A percentile compares a stretch with the other conserved stretches of the same genome.
phyloP scores from a whole-genome alignment of 2,329 filamentous ascomycete species.

The Ophiostoma australiae region DNA sequence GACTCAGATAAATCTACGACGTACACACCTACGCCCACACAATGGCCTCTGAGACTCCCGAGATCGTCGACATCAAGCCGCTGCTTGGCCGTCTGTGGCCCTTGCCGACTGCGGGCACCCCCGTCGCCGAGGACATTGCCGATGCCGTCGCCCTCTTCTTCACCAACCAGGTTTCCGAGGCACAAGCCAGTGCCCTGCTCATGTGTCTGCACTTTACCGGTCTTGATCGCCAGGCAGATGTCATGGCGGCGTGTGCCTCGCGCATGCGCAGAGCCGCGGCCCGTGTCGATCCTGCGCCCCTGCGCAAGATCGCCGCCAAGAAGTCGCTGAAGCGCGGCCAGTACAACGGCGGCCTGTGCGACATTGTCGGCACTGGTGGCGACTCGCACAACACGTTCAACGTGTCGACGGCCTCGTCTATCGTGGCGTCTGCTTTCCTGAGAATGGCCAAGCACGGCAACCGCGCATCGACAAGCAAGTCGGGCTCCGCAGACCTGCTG shows the following conservation, averaged over 20 bases:
- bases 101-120: slow-evolving; percentile 36
- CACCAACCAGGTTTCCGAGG: slow-evolving; percentile 79
- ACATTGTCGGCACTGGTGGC: slow-evolving; percentile 96
- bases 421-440: slow-evolving; percentile 78
- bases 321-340: slow-evolving; percentile 61
- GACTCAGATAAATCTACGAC: background rate
- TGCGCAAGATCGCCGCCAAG: slow-evolving; percentile 57
- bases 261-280: slow-evolving; percentile 79
- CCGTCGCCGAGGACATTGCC: slow-evolving; percentile 70
- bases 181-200: slow-evolving; percentile 79
- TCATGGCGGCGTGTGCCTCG: slow-evolving; percentile 77
- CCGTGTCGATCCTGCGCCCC: slow-evolving; percentile 59
- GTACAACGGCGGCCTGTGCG: slow-evolving; percentile 81
- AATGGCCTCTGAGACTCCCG: slow-evolving; percentile 20
- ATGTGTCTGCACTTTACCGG: slow-evolving; percentile 90
- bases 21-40: background rate
- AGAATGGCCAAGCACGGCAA: slow-evolving; percentile 94
- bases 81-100: slow-evolving; percentile 71
- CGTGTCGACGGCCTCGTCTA: slow-evolving; percentile 90
- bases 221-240: slow-evolving; percentile 75
- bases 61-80: slow-evolving; percentile 58
- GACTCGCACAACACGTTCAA: slow-evolving; percentile 98
- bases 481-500: slow-evolving; percentile 88
- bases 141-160: slow-evolving; percentile 89
- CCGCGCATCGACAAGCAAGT: slow-evolving; percentile 89